A percentile compares a stretch with the other conserved stretches of the same genome.
phyloP scores from a whole-genome alignment of 1,284 basidiomycete species.

The Chalciporus sp. region DNA sequence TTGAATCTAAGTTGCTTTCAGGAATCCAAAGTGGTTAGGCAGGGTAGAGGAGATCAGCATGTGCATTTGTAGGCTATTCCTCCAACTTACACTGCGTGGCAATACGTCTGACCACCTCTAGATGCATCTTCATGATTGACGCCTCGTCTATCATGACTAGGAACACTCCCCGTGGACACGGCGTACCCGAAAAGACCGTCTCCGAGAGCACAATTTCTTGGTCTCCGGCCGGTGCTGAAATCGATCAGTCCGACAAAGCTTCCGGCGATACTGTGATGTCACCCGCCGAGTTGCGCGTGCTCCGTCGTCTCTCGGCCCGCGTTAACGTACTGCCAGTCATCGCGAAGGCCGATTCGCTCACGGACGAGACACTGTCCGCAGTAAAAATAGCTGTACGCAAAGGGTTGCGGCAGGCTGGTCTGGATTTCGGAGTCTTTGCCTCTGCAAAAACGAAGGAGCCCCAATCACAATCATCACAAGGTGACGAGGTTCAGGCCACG shows the following conservation, averaged over 20 bases:
- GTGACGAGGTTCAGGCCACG: constrained; percentile 20
- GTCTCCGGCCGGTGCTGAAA: constrained; percentile 45
- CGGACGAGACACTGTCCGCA: constrained; percentile 65
- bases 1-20: constrained; percentile 30
- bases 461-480: constrained; percentile 11
- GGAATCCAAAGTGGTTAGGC: constrained; percentile 83
- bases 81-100: constrained; percentile 1
- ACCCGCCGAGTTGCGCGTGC: constrained; percentile 75
- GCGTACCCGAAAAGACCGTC: constrained; percentile 52
- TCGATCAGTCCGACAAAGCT: constrained; percentile 46
- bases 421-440: constrained; percentile 77
- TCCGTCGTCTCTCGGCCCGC: constrained; percentile 68
- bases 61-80: constrained; percentile 69
- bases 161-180: constrained; percentile 48
- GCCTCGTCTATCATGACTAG: constrained; percentile 66
- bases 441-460: constrained; percentile 33
- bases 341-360: constrained; percentile 75
- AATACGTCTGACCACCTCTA: constrained; percentile 34
- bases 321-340: constrained; percentile 79
- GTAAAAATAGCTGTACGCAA: constrained; percentile 69
- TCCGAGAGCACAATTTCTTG: constrained; percentile 61
- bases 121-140: constrained; percentile 82
- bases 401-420: constrained; percentile 61
- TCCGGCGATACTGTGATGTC: constrained; percentile 60
- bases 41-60: constrained; percentile 83